phyloP scores from a whole-genome alignment of 305 asterid species.

The Fraxinus albicans region DNA sequence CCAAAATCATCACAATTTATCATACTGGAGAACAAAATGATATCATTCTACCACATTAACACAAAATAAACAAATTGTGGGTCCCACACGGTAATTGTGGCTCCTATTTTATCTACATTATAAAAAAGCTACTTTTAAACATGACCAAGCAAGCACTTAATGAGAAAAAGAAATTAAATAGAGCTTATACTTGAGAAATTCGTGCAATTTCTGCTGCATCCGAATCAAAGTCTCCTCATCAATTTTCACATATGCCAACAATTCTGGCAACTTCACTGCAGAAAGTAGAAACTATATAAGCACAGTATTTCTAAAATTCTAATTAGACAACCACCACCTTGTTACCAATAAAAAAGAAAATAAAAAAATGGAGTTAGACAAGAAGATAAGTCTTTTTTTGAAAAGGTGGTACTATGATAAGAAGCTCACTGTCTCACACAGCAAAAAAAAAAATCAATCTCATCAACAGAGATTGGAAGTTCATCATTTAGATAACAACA shows the following conservation, averaged over 20 bases:
- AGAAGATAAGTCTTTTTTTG: not conserved
- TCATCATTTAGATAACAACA: not conserved
- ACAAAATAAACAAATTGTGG: not conserved
- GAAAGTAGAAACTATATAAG: constrained; percentile 22
- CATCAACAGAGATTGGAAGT: not conserved
- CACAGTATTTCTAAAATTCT: not conserved
- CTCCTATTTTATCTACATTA: not conserved
- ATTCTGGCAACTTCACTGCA: constrained; percentile 93
- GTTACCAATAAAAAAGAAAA: not conserved
- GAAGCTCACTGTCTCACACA: not conserved
- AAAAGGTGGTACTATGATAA: constrained; percentile 12
- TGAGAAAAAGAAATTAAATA: constrained; percentile 24
- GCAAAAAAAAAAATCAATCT: not conserved
- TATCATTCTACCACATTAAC: not conserved
- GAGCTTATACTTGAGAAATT: constrained; percentile 71
- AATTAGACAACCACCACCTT: constrained; percentile 2
- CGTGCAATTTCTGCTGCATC: constrained; percentile 80
- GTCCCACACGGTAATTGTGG: not conserved
- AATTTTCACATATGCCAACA: constrained; percentile 61
- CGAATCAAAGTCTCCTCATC: constrained; percentile 70
- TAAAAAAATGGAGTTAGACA: not conserved
- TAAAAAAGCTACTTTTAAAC: not conserved
- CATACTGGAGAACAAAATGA: not conserved
- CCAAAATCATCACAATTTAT: not conserved
- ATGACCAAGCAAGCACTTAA: not conserved